Evolutionary conservation across 768 basidiomycete genomes (phyloP).

Genomic region (Agrocybe pediades): DNA sequence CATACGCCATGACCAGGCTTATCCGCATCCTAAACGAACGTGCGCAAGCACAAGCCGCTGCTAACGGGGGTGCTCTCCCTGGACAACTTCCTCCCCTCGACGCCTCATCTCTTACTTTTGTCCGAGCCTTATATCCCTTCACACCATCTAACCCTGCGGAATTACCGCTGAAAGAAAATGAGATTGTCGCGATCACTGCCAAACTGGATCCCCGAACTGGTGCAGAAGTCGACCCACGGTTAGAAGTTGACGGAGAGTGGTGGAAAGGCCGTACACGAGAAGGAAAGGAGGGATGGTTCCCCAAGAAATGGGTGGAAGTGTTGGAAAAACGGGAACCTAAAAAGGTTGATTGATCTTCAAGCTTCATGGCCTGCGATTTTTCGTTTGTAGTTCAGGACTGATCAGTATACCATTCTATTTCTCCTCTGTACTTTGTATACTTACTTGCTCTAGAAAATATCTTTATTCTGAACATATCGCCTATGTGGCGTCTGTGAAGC

Average conservation of each 20-base stretch:
- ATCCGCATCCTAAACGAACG: constrained; percentile 76
- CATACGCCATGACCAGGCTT: constrained; percentile 91
- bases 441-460: too few relatives aligned
- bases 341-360: constrained; percentile 17
- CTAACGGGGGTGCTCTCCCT: constrained; percentile 42
- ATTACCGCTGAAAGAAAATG: constrained; percentile 80
- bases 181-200: constrained; percentile 90
- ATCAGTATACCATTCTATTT: neutral
- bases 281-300: constrained; percentile 95
- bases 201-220: constrained; percentile 75
- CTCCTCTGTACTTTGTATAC: neutral
- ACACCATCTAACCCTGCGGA: constrained; percentile 74
- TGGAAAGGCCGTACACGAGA: constrained; percentile 94
- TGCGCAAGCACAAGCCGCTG: constrained; percentile 43
- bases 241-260: constrained; percentile 78
- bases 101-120: constrained; percentile 82
- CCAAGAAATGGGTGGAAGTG: constrained; percentile 83
- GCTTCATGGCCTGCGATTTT: neutral
- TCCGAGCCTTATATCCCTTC: constrained; percentile 80
- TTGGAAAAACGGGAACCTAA: constrained; percentile 38
- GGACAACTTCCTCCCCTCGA: constrained; percentile 65
- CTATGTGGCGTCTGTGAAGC: too few relatives aligned
- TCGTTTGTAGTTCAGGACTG: neutral
- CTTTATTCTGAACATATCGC: too few relatives aligned
- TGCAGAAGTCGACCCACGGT: constrained; percentile 63